Evolutionary conservation across 2,329 filamentous ascomycete species (phyloP), one percentile per base, ranked within the genome.

Genomic region (Chaetomium sp.): DNA sequence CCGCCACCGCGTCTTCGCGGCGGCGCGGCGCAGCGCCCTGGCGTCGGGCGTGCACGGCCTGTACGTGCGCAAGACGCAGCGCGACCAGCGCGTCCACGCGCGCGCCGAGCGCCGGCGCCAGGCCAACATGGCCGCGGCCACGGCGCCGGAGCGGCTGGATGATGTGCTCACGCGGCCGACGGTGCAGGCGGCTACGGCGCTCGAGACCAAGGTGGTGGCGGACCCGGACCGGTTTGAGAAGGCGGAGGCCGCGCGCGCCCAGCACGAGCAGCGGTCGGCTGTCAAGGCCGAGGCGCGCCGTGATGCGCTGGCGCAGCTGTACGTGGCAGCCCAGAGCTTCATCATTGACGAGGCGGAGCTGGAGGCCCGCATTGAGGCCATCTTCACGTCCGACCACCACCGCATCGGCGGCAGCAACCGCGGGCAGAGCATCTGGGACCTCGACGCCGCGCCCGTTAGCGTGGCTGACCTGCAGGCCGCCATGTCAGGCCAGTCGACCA

Each of bases 301-400:
- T 66, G 87, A 94, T 69, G 85, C 89, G 19, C 79, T 99, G 33
- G 92, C 97, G 78, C 88, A 91, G 65, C 84, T 99, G 13, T 99
- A 99, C 79, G 90, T 95, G 79, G 90, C 93, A 71, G 93, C 95
- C 5, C 86, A 90, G 29, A 81, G 86, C 47, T 99, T 98, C 79
- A 97, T 99, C 74, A 88, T 92, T 21, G 88, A 85, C 27, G 93
- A 96, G 75, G 79, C 83, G 58, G 89, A 96, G 75, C 84, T 99
- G 38, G 85, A 90, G 70, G 81, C 81, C 19, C 85, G 87, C 69
- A 88, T 97, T 63, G 90, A 96, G 25, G 79, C 83, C 68, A 82
- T 89, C n/a, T 99, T 97, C 78, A 84, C 38, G 86, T 19, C 86
- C 87, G 29, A 82, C 35, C 29, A 56, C 55, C 51, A 63, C 60